Percentiles rank a stretch among this genome's conserved stretches.
phyloP scores from a whole-genome alignment of 2,329 filamentous ascomycete species.

The Tolypocladium amazonense region DNA sequence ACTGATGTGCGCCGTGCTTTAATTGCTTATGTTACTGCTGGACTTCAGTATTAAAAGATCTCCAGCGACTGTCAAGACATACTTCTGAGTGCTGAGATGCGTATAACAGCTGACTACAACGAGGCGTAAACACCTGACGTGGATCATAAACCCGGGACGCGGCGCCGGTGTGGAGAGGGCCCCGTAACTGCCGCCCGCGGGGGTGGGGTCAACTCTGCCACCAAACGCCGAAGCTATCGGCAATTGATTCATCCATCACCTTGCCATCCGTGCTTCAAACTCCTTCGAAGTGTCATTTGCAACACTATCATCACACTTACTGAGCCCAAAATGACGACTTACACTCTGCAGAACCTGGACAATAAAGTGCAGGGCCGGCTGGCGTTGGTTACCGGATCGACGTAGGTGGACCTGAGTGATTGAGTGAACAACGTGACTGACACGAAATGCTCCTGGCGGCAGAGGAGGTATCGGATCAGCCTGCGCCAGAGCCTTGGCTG shows the following conservation, averaged over 20 bases:
- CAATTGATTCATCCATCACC: neutral
- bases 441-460: neutral
- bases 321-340: constrained; percentile 7
- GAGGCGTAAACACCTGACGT: too few species aligned
- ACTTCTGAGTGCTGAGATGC: neutral
- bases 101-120: neutral
- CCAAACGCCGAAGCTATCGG: neutral
- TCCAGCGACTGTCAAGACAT: neutral
- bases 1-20: too few species aligned
- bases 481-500: constrained; percentile 19
- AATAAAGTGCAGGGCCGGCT: constrained; percentile 15
- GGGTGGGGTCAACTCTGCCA: neutral
- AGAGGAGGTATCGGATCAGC: constrained; percentile 25
- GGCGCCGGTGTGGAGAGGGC: neutral
- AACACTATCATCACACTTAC: neutral
- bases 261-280: too few species aligned
- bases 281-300: neutral
- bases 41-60: too few species aligned
- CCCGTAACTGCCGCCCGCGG: neutral
- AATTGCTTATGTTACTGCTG: too few species aligned
- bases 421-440: neutral
- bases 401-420: constrained; percentile 8
- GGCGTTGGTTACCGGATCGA: constrained; percentile 22
- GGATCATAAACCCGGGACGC: too few species aligned
- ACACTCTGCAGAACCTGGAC: constrained; percentile 11